phyloP scores from a whole-genome alignment of 1,284 basidiomycete species.

The Tausonia pullulans region DNA sequence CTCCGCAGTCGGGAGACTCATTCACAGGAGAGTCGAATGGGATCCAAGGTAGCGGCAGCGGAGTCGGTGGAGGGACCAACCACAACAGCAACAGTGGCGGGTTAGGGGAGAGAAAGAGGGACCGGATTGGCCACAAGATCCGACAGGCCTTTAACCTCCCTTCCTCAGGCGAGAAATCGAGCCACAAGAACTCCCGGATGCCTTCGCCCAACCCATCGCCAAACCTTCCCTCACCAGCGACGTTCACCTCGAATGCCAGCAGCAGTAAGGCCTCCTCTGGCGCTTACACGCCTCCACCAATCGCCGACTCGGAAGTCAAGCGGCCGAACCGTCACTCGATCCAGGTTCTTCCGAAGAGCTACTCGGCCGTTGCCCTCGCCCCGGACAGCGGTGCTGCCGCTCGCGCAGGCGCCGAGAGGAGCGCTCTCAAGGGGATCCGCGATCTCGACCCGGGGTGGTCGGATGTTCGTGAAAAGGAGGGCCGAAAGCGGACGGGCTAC shows the following conservation, averaged over 20 bases:
- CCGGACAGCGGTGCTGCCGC: not conserved
- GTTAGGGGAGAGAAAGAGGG: slow-evolving; percentile 11
- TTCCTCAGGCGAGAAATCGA: not conserved
- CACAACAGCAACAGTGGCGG: too few relatives aligned
- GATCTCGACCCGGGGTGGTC: slow-evolving; percentile 5
- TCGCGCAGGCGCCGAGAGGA: not conserved
- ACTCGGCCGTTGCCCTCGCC: not conserved
- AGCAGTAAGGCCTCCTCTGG: not conserved
- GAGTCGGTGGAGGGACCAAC: not conserved
- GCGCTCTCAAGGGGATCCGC: slow-evolving; percentile 5
- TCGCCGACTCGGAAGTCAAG: not conserved
- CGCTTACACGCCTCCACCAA: not conserved
- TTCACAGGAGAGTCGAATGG: not conserved
- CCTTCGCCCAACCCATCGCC: not conserved
- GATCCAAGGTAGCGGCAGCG: not conserved
- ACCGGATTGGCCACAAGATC: slow-evolving; percentile 12
- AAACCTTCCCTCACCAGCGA: not conserved
- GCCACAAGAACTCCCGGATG: not conserved
- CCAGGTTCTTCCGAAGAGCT: slow-evolving; percentile 12
- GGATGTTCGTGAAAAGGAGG: slow-evolving; percentile 10
- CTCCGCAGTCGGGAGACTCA: too few relatives aligned
- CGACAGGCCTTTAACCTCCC: slow-evolving; percentile 8
- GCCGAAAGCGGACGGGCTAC: slow-evolving; percentile 14
- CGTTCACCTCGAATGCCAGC: not conserved
- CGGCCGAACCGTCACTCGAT: slow-evolving; percentile 12